Conservation (phyloP, 805 yeast species). For the Debaryomyces tyrocola region DNA sequence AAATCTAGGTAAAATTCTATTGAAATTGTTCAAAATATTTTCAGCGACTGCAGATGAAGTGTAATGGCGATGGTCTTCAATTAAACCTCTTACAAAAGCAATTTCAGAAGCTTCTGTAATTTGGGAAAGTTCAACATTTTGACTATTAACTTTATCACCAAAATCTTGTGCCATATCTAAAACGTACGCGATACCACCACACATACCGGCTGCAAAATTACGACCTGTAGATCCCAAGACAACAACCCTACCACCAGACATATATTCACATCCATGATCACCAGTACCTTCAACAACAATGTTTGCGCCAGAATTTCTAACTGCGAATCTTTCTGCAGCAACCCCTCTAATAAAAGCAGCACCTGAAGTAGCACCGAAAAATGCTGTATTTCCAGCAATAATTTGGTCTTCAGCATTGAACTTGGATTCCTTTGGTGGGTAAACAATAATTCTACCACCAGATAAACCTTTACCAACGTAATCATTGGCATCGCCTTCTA, state of each 20-base stretch:
- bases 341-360: conserved; percentile 91
- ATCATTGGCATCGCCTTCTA: conserved; percentile 97
- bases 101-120: conserved; percentile 87
- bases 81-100: conserved; percentile 87
- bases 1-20: conserved; percentile 82
- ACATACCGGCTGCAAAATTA: conserved; percentile 96
- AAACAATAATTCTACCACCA: conserved; percentile 91
- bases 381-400: conserved; percentile 94
- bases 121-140: conserved; percentile 75
- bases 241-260: conserved; percentile 98
- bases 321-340: conserved; percentile 98
- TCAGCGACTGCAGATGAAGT: conserved; percentile 91
- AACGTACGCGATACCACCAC: conserved; percentile 98
- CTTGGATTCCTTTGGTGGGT: conserved; percentile 80
- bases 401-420: conserved; percentile 96
- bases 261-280: conserved; percentile 98
- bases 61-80: conserved; percentile 94
- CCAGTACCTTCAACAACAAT: conserved; percentile 97
- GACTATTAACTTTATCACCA: conserved; percentile 71
- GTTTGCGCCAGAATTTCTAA: conserved; percentile 97
- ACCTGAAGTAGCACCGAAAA: conserved; percentile 97
- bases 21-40: conserved; percentile 79
- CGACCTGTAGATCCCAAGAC: conserved; percentile 90
- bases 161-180: conserved; percentile 94
- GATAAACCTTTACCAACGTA: conserved; percentile 97